Evolutionary conservation across 257 asterid genomes (phyloP).

Genomic region (Solanum bukasovii): DNA sequence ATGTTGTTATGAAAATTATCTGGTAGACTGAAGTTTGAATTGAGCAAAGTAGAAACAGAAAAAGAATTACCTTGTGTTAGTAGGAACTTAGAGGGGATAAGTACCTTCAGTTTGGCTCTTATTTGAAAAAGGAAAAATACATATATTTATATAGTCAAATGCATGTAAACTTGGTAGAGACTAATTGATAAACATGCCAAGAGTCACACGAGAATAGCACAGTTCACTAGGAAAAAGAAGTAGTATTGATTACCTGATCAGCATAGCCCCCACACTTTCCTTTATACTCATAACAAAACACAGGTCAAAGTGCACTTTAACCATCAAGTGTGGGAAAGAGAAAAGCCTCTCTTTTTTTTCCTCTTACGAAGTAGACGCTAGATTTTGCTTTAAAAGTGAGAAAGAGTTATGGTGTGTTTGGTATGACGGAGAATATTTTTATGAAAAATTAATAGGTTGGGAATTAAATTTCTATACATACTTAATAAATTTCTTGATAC

Average conservation of each 20-base stretch:
- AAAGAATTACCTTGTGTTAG: background rate
- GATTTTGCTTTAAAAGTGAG: background rate
- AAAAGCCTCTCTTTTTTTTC: background rate
- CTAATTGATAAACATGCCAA: background rate
- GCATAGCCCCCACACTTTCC: background rate
- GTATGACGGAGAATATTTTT: background rate
- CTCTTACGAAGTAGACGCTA: background rate
- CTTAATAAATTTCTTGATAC: background rate
- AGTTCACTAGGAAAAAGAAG: background rate
- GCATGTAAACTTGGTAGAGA: background rate
- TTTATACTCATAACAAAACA: background rate
- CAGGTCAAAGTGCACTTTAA: constrained; percentile 3
- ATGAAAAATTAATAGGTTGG: background rate
- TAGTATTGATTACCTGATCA: background rate
- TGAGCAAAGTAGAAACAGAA: background rate
- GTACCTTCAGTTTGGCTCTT: background rate
- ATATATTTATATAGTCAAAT: background rate
- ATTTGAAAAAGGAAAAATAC: background rate
- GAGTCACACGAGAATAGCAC: background rate
- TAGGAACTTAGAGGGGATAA: background rate
- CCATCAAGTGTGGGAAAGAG: background rate
- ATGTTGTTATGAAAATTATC: background rate
- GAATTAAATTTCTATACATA: background rate
- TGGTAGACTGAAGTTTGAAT: background rate
- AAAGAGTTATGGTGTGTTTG: background rate